phyloP scores from a whole-genome alignment of 345 rosid species.

The Hibiscus syriacus region DNA sequence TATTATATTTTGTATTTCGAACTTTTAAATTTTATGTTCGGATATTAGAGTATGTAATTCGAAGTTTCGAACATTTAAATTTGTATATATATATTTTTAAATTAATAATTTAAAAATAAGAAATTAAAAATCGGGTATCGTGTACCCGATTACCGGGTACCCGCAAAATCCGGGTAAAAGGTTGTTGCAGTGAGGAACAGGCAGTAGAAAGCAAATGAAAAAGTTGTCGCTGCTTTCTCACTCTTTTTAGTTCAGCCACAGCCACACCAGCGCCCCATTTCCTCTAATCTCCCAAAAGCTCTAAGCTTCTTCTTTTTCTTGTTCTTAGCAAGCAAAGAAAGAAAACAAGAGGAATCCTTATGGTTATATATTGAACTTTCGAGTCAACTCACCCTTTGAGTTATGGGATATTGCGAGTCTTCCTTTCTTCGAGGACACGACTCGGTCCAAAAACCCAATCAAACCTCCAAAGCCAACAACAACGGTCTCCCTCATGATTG shows the following conservation, averaged over 20 bases:
- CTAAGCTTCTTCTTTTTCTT: neutral
- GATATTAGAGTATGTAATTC: too few species aligned
- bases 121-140: too few species aligned
- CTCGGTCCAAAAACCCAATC: slow-evolving; percentile 10
- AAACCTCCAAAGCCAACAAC: slow-evolving; percentile 5
- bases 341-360: neutral
- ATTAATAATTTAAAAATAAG: too few species aligned
- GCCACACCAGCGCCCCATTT: slow-evolving; percentile 12
- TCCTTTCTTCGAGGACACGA: slow-evolving; percentile 25
- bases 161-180: too few species aligned
- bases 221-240: slow-evolving; percentile 13
- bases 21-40: too few species aligned
- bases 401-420: slow-evolving; percentile 68
- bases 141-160: too few species aligned
- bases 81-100: too few species aligned
- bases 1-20: too few species aligned
- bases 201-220: slow-evolving; percentile 7
- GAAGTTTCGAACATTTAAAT: too few species aligned
- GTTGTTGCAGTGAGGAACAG: neutral
- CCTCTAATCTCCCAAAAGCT: neutral
- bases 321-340: neutral
- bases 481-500: slow-evolving; percentile 11
- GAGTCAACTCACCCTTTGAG: slow-evolving; percentile 28
- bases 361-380: slow-evolving; percentile 1
- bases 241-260: too few species aligned